phyloP scores from a whole-genome alignment of 257 asterid species.

The Cruciata laevipes region DNA sequence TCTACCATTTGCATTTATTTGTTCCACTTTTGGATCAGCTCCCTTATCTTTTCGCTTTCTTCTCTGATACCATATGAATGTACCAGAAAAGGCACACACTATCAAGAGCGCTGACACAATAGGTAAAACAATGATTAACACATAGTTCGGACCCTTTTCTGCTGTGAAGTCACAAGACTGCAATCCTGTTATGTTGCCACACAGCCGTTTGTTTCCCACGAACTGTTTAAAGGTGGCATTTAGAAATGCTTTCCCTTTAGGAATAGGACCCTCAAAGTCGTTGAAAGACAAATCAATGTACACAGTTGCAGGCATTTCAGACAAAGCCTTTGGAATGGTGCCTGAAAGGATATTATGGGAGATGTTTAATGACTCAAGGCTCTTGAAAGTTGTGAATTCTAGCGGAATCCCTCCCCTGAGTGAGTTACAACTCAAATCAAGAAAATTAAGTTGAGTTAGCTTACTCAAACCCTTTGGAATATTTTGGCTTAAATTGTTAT shows the following conservation, averaged over 20 bases:
- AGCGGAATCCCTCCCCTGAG: not conserved
- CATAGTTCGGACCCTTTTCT: not conserved
- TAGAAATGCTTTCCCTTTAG: slow-evolving; percentile 23
- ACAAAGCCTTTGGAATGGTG: slow-evolving; percentile 23
- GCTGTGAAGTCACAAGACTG: slow-evolving; percentile 11
- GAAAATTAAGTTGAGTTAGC: slow-evolving; percentile 10
- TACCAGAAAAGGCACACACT: slow-evolving; percentile 3
- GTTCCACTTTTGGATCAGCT: not conserved
- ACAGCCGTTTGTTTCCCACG: not conserved
- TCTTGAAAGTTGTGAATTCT: not conserved
- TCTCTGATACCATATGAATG: slow-evolving; percentile 1
- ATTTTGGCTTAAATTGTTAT: slow-evolving; percentile 16
- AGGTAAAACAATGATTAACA: slow-evolving; percentile 12
- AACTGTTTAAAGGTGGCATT: slow-evolving; percentile 16
- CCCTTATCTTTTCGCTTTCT: not conserved
- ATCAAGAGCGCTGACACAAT: slow-evolving; percentile 16
- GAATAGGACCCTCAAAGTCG: slow-evolving; percentile 32
- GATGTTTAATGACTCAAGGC: not conserved
- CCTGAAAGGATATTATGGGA: slow-evolving; percentile 23
- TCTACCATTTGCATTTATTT: not conserved
- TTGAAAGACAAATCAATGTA: slow-evolving; percentile 6
- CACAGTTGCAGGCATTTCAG: slow-evolving; percentile 10
- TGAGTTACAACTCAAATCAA: not conserved
- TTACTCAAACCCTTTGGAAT: slow-evolving; percentile 30
- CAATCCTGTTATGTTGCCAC: slow-evolving; percentile 1